Base-by-base conservation (phyloP, 2,329 filamentous ascomycete species). In the Fusarium annulatum region DNA sequence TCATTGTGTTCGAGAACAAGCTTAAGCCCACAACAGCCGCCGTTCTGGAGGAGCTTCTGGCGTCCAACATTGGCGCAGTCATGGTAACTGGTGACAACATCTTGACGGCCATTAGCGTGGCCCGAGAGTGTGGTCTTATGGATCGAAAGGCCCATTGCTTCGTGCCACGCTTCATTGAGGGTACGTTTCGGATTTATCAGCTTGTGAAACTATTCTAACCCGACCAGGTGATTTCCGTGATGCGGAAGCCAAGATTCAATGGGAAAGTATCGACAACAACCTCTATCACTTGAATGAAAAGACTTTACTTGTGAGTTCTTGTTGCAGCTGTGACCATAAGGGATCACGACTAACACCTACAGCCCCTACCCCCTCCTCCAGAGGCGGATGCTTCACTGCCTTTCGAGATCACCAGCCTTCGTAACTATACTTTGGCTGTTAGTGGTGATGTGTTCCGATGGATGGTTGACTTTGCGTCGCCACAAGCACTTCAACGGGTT, bases 81-180 rank as follows among this genome's bases (percentile, higher is more conserved):
- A 99, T 99, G 96, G 97, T 97, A 71, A 99, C 96, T 0, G 96
- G 96, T 36, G 96, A 99, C 85, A 99, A 99, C 76, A 98, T 98
- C 71, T 85, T 98, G 61, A 99, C 96, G 15, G 96, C 96, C 28
- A 95, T 99, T 79, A 98, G 95, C 77, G 96, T 99, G 61, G 96
- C 95, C 7, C 89, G 95, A 77, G 95, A 98, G 79, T 98, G 95
- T 81, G 89, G 92, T 46, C 86, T 99, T 63, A 91, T 98, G 74
- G 91, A 95, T 77, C 90, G 88, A 71, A 91, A 90, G 34, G 92
- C 94, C 1, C 94, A 97, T 76, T 98, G 96, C 82, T 99, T 98
- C 80, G 92, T 98, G 10, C 95, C 96, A 21, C 93, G 93, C 77
- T 98, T 99, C 79, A 82, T 90, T 3, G 90, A 96, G 82, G 94